Evolutionary conservation across 1,284 basidiomycete species (phyloP), one percentile per base, ranked within the genome.

Genomic region (Trichosporon ovoides): DNA sequence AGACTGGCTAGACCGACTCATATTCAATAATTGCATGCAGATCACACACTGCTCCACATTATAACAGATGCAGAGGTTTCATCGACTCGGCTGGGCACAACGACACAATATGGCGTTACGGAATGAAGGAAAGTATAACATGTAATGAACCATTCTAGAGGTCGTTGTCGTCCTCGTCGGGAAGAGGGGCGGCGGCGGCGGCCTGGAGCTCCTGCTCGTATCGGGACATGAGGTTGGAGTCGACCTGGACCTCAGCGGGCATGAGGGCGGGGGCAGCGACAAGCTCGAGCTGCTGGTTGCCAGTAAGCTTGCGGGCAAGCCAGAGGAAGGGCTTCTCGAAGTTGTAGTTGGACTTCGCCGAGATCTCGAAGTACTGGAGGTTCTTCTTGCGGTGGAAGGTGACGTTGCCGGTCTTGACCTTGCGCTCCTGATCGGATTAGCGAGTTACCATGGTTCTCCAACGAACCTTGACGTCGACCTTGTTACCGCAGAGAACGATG

Each of bases 311-410:
- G 81, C 94, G 86, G 56, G 92, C 95, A 74, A 98, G 84, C 96
- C 96, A 98, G 66, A 98, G 85, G 91, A 98, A 98, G 52, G 96
- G 96, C 81, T 98, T 98, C 82, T 99, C 96, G 76, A 98, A 98
- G 84, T 99, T 99, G 82, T 98, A 99, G 85, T 99, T 99, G 55
- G 92, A 97, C 81, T 98, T 98, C 65, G 96, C 96, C 6, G 94
- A 98, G 73, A 99, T 98, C 77, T 99, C 96, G 77, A 95, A 98
- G 84, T 99, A 99, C 79, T 98, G 96, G 60, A 99, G 85, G 82
- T 96, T 98, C 86, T 99, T 99, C 89, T 99, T 99, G 77, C 96
- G 85, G 84, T 98, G 96, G 89, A 98, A 99, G 59, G 96, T 99
- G 61, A 98, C 95, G 57, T 89, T 87, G 57, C 89, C 91, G 38